Evolutionary conservation across 2,329 filamentous ascomycete genomes (phyloP).

Genomic region (Fusarium sp.): DNA sequence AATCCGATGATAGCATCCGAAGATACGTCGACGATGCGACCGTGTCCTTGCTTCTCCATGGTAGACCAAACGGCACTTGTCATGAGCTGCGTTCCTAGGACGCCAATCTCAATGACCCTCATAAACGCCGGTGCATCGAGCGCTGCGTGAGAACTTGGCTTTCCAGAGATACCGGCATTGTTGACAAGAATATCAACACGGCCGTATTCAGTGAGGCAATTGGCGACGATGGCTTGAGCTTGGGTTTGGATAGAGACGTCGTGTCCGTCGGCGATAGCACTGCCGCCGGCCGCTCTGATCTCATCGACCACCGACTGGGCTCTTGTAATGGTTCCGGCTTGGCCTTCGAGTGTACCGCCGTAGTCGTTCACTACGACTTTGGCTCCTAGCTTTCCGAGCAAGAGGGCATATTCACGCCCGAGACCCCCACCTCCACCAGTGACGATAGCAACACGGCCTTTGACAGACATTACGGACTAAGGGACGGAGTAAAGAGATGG

Average conservation of each 20-base stretch:
- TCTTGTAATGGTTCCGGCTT: not conserved
- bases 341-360: not conserved
- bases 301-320: not conserved
- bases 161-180: slow-evolving; percentile 19
- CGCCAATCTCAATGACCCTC: slow-evolving; percentile 23
- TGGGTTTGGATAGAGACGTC: not conserved
- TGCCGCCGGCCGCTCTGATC: not conserved
- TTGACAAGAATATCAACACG: slow-evolving; percentile 3
- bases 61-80: slow-evolving; percentile 30
- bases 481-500: not conserved
- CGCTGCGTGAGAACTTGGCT: slow-evolving; percentile 10
- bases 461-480: not conserved
- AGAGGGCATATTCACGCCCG: not conserved
- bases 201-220: not conserved
- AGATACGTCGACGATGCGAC: slow-evolving; percentile 9
- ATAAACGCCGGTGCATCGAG: slow-evolving; percentile 17
- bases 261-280: not conserved
- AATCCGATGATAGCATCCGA: slow-evolving; percentile 34
- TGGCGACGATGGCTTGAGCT: not conserved
- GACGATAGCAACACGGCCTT: not conserved
- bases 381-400: not conserved
- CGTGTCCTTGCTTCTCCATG: slow-evolving; percentile 25
- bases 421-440: not conserved
- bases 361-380: not conserved
- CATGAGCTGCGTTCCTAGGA: slow-evolving; percentile 16